phyloP scores from a whole-genome alignment of 306 rosid species.

The Begonia masoniana region DNA sequence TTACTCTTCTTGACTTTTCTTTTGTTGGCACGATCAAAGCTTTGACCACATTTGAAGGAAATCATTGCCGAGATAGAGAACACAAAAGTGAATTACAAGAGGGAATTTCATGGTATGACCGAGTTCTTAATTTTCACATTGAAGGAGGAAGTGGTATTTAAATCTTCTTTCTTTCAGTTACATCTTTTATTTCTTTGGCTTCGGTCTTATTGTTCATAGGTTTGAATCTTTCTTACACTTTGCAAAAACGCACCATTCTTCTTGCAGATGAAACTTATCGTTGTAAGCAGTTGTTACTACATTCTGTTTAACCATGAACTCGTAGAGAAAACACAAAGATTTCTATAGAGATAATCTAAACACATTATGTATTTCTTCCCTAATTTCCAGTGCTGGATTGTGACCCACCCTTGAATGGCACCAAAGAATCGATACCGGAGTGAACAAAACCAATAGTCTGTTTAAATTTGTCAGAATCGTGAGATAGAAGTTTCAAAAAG shows the following conservation, averaged over 20 bases:
- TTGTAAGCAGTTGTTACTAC: slow-evolving; percentile 31
- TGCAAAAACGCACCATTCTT: slow-evolving; percentile 18
- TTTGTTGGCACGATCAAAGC: slow-evolving; percentile 9
- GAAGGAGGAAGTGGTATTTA: slow-evolving; percentile 78
- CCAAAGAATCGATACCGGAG: slow-evolving; percentile 42
- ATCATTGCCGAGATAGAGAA: slow-evolving; percentile 20
- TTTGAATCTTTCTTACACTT: slow-evolving; percentile 5
- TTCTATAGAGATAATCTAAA: too few species aligned
- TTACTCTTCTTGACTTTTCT: neutral
- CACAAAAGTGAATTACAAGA: slow-evolving; percentile 36
- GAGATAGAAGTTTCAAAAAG: slow-evolving; percentile 73
- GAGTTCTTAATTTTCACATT: slow-evolving; percentile 61
- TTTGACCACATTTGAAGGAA: slow-evolving; percentile 46
- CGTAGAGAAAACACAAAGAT: too few species aligned
- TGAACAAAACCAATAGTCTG: slow-evolving; percentile 71
- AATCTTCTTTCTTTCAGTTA: slow-evolving; percentile 5
- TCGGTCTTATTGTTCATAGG: neutral
- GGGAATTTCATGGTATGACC: slow-evolving; percentile 66
- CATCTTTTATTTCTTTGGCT: slow-evolving; percentile 1
- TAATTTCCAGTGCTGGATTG: slow-evolving; percentile 53
- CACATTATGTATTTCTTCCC: neutral
- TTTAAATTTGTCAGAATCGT: slow-evolving; percentile 68
- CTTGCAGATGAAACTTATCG: slow-evolving; percentile 46
- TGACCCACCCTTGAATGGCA: slow-evolving; percentile 45
- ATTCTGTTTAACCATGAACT: too few species aligned